Base-by-base conservation (phyloP, 768 basidiomycete species). In the Galerina marginata region DNA sequence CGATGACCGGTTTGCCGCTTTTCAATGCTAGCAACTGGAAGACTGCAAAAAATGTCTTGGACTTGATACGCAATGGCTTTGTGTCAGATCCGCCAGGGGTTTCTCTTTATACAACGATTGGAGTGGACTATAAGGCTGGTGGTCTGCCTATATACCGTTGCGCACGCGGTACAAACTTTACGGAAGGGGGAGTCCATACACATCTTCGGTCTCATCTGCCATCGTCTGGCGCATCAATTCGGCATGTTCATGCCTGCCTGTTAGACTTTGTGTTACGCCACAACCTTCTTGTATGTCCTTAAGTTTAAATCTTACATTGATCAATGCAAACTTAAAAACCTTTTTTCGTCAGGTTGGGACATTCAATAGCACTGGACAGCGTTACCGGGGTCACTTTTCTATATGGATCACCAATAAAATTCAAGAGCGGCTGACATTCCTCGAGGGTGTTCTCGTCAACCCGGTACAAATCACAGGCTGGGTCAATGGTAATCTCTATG, bases 181-280 rank as follows among this genome's bases (percentile, higher is more conserved):
- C 71, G 2, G 72, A 79, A 62, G 75, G 77, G 23, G 74, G 73
- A 9, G 72, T 79, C 3, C 77, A 79, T 54, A 69, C 68, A 0
- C 73, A 72, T n/a, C n/a, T n/a, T n/a, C n/a, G n/a, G n/a, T n/a
- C n/a, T n/a, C n/a, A n/a, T n/a, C n/a, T n/a, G n/a, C 52, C 69
- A 10, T 62, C 61, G 2, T 74, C 63, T 37, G 70, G 69, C 6
- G 65, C 56, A 4, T 74, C 73, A 2, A 42, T 69, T 3, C 54
- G 60, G 1, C 69, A 74, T 66, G 54, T 65, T 2, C 54, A 71
- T 53, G 63, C 65, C 6, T 56, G 68, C 20, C 52, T 76, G 0
- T 20, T 53, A 9, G 73, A 72, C 42, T 73, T 69, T 56, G 54
- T 65, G 3, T 15, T 73, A 7, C 56, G 50, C 0, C 61, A 62